These are phyloP conservation scores for Ziziphus jujuba DNA, from an alignment of 306 rosid genomes.

Conservation along the genomic window DNA sequence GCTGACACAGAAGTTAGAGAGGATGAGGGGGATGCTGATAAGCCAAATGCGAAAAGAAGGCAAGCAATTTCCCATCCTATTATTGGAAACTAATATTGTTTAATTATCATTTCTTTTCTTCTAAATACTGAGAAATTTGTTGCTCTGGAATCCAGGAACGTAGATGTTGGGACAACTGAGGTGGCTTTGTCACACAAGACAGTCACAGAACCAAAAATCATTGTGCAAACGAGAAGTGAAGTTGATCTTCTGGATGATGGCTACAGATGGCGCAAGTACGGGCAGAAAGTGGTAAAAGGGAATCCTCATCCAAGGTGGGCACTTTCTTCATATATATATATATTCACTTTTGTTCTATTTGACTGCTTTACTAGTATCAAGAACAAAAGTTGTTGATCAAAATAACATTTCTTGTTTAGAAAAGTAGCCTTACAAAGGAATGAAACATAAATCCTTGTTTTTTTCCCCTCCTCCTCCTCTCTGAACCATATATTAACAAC, in stretches of 20 bases:
- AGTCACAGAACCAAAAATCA: constrained; percentile 89
- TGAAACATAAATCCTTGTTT: no score
- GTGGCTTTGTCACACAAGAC: constrained; percentile 70
- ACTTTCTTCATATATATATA: background rate
- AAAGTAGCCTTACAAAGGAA: no score
- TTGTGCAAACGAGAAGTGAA: constrained; percentile 91
- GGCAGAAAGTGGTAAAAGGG: constrained; percentile 98
- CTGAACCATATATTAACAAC: no score
- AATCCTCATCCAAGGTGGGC: constrained; percentile 92
- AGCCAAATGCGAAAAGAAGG: constrained; percentile 91
- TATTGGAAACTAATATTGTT: constrained; percentile 16
- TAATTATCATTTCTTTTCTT: constrained; percentile 6
- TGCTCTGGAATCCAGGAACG: constrained; percentile 56
- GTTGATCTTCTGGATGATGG: constrained; percentile 98
- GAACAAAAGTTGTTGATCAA: no score
- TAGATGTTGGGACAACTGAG: constrained; percentile 55
- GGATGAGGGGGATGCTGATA: constrained; percentile 51
- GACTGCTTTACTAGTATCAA: no score
- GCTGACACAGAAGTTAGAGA: constrained; percentile 56
- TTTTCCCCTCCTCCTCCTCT: no score
- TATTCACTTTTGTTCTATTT: background rate
- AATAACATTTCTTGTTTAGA: no score
- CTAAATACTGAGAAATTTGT: constrained; percentile 10
- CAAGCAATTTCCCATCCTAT: constrained; percentile 36
- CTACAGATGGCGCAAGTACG: constrained; percentile 95